phyloP scores from a whole-genome alignment of 331 rosid genomes.

The Acacia concinna region DNA sequence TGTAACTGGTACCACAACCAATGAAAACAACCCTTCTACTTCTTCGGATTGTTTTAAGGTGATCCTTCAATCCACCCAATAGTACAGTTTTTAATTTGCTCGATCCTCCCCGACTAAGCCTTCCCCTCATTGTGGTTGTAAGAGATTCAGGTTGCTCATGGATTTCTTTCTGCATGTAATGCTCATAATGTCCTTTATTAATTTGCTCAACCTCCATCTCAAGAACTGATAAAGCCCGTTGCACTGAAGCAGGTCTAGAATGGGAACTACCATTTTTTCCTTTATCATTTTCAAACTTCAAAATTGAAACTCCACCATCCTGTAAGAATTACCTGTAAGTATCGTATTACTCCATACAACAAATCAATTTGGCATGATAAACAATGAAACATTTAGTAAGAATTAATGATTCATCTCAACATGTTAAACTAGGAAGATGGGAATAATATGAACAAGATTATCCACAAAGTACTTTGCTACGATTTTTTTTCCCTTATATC shows the following conservation, averaged over 20 bases:
- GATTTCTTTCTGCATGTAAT: slow-evolving; percentile 99
- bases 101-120: slow-evolving; percentile 78
- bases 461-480: slow-evolving; percentile 2
- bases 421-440: slow-evolving; percentile 9
- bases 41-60: slow-evolving; percentile 93
- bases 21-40: slow-evolving; percentile 89
- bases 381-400: slow-evolving; percentile 9
- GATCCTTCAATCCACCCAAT: slow-evolving; percentile 95
- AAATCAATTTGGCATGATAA: slow-evolving; percentile 14
- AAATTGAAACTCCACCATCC: slow-evolving; percentile 87
- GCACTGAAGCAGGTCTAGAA: slow-evolving; percentile 78
- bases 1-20: slow-evolving; percentile 98
- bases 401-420: slow-evolving; percentile 24
- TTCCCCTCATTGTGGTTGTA: slow-evolving; percentile 97
- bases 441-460: slow-evolving; percentile 20
- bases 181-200: slow-evolving; percentile 89
- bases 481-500: not conserved
- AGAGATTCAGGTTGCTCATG: slow-evolving; percentile 96
- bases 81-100: slow-evolving; percentile 78
- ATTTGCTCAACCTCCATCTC: slow-evolving; percentile 99
- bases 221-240: slow-evolving; percentile 91
- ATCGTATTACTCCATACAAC: not conserved
- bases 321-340: slow-evolving; percentile 40
- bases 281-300: slow-evolving; percentile 75
- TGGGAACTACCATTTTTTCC: slow-evolving; percentile 57